Percentiles rank a stretch among this genome's conserved stretches.
Evolutionary conservation across 1,139 yeast genomes (phyloP).

Genomic region (Yamadazyma membranifaciens): DNA sequence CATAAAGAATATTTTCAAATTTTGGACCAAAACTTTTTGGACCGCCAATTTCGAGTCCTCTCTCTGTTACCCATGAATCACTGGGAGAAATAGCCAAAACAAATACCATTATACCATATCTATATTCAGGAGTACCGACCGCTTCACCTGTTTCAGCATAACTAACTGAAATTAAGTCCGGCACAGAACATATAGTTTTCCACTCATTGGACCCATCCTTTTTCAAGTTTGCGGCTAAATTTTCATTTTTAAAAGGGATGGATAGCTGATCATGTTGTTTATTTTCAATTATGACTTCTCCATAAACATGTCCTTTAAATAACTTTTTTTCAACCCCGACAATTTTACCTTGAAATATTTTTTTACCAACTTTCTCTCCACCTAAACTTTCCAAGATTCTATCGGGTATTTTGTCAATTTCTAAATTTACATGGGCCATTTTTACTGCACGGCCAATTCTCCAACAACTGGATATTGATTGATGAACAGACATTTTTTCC

Average conservation of each 20-base stretch:
- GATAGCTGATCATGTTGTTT: constrained; percentile 18
- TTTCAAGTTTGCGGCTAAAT: constrained; percentile 29
- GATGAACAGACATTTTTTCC: constrained; percentile 23
- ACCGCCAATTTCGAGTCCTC: constrained; percentile 40
- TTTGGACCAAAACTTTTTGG: constrained; percentile 32
- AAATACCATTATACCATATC: constrained; percentile 44
- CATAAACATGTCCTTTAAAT: constrained; percentile 45
- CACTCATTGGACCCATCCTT: constrained; percentile 16
- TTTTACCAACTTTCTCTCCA: constrained; percentile 29
- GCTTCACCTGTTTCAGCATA: constrained; percentile 46
- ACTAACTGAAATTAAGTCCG: constrained; percentile 44
- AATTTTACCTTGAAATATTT: constrained; percentile 44
- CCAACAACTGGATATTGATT: constrained; percentile 44
- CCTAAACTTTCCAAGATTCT: constrained; percentile 38
- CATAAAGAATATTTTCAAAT: constrained; percentile 30
- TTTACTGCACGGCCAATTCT: constrained; percentile 45
- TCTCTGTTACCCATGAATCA: constrained; percentile 35
- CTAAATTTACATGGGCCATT: constrained; percentile 31
- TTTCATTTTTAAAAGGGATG: constrained; percentile 49
- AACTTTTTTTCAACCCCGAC: constrained; percentile 39
- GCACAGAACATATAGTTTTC: constrained; percentile 37
- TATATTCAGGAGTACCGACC: constrained; percentile 37
- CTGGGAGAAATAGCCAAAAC: constrained; percentile 42
- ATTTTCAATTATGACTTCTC: constrained; percentile 41
- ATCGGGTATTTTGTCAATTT: constrained; percentile 32